A percentile compares a stretch with the other conserved stretches of the same genome.
phyloP scores from a whole-genome alignment of 108 stramenopile species.

The Skeletonema menzelii region DNA sequence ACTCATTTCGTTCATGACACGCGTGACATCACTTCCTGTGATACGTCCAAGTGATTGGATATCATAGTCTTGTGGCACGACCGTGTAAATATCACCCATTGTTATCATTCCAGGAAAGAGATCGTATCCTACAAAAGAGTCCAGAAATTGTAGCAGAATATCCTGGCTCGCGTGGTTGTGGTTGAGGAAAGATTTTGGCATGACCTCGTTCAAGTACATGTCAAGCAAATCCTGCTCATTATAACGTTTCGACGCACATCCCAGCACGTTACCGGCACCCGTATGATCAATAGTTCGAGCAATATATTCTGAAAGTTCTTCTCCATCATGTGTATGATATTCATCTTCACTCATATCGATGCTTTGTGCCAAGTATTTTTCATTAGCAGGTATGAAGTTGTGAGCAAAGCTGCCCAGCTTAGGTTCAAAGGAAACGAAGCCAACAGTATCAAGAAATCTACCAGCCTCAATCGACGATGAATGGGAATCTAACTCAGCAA shows the following conservation, averaged over 20 bases:
- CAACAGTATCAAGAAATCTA: conserved; percentile 72
- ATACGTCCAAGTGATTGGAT: conserved; percentile 34
- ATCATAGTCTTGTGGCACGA: conserved; percentile 68
- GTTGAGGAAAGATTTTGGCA: conserved; percentile 41
- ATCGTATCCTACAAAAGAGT: conserved; percentile 52
- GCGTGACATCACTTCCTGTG: conserved; percentile 15
- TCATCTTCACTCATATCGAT: conserved; percentile 36
- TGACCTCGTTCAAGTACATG: conserved; percentile 49
- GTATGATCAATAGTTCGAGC: conserved; percentile 45
- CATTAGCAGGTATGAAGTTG: conserved; percentile 58
- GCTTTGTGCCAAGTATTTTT: conserved; percentile 23
- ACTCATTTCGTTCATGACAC: conserved; percentile 10
- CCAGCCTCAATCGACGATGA: conserved; percentile 60
- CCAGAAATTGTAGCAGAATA: conserved; percentile 42
- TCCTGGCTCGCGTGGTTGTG: conserved; percentile 25
- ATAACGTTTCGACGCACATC: conserved; percentile 56
- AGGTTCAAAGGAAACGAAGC: conserved; percentile 64
- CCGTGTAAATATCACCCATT: conserved; percentile 58
- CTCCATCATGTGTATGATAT: conserved; percentile 57
- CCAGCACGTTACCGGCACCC: conserved; percentile 52
- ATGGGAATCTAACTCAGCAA: conserved; percentile 31
- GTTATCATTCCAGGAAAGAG: conserved; percentile 37
- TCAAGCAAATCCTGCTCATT: conserved; percentile 54
- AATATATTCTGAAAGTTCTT: conserved; percentile 55
- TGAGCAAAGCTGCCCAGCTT: conserved; percentile 45